A percentile compares a stretch with the other conserved stretches of the same genome.
Evolutionary conservation across 768 basidiomycete genomes (phyloP).

Genomic region (Scleroderma bovista): DNA sequence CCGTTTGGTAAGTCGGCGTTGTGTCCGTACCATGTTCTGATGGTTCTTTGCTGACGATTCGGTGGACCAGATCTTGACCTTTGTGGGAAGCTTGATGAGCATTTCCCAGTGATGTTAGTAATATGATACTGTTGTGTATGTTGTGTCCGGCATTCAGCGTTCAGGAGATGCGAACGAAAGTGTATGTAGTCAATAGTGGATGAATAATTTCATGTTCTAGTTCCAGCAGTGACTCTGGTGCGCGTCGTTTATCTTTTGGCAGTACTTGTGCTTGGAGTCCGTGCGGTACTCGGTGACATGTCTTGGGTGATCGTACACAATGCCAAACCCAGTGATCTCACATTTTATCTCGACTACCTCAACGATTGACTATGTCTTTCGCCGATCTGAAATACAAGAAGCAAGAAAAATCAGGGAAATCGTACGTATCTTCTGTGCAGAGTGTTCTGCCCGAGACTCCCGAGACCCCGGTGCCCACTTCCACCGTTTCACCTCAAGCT

Average conservation of each 20-base stretch:
- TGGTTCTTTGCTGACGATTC: not conserved
- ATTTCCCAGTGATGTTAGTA: slow-evolving; percentile 40
- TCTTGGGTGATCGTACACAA: not conserved
- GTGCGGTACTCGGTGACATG: too few species aligned
- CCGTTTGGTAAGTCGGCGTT: slow-evolving; percentile 58
- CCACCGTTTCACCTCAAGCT: slow-evolving; percentile 17
- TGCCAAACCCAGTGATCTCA: too few species aligned
- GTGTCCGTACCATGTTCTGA: not conserved
- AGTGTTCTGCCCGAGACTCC: slow-evolving; percentile 18
- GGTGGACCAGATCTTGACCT: slow-evolving; percentile 74
- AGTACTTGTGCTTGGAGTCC: too few species aligned
- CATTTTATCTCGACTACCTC: not conserved
- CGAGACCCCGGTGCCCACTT: slow-evolving; percentile 18
- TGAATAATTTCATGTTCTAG: not conserved
- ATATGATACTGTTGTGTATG: not conserved
- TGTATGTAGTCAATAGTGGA: not conserved
- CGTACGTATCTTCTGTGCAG: slow-evolving; percentile 29
- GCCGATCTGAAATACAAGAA: slow-evolving; percentile 25
- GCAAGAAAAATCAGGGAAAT: slow-evolving; percentile 27
- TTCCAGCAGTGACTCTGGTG: too few species aligned
- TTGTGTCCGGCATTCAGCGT: too few species aligned
- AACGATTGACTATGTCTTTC: slow-evolving; percentile 31
- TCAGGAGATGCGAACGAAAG: not conserved
- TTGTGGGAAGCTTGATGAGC: slow-evolving; percentile 90
- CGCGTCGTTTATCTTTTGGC: too few species aligned